phyloP scores from a whole-genome alignment of 2,329 filamentous ascomycete genomes.

The Pseudogymnoascus destructans region DNA sequence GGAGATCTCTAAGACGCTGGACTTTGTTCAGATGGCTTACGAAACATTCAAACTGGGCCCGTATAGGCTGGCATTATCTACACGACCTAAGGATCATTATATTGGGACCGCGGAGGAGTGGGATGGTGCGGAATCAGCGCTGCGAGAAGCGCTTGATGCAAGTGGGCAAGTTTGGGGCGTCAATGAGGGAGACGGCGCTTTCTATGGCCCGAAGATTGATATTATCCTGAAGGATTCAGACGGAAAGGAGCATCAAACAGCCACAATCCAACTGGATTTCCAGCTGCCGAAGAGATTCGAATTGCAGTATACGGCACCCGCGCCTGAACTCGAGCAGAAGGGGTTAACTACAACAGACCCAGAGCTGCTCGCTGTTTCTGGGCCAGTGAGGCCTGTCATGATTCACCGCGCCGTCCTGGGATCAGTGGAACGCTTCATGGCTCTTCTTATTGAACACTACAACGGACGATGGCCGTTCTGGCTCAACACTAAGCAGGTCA shows the following conservation, averaged over 20 bases:
- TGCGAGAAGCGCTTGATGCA: slow-evolving; percentile 48
- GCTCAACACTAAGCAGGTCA: slow-evolving; percentile 68
- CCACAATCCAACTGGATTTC: slow-evolving; percentile 81
- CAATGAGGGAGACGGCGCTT: slow-evolving; percentile 74
- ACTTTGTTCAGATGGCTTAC: slow-evolving; percentile 64
- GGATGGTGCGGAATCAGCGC: slow-evolving; percentile 52
- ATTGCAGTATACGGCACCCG: slow-evolving; percentile 59
- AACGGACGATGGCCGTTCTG: slow-evolving; percentile 75
- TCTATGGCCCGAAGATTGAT: slow-evolving; percentile 88
- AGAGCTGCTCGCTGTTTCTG: slow-evolving; percentile 36
- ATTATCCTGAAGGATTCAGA: slow-evolving; percentile 68
- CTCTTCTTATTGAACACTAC: slow-evolving; percentile 72
- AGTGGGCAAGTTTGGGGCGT: slow-evolving; percentile 57
- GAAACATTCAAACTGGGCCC: slow-evolving; percentile 54
- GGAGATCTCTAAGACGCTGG: slow-evolving; percentile 61
- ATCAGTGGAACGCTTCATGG: slow-evolving; percentile 74
- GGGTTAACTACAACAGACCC: slow-evolving; percentile 38
- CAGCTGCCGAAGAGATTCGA: slow-evolving; percentile 75
- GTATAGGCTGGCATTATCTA: slow-evolving; percentile 67
- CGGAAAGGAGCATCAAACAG: slow-evolving; percentile 79
- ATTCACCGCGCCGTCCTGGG: slow-evolving; percentile 77
- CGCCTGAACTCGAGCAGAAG: slow-evolving; percentile 46
- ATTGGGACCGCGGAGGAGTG: slow-evolving; percentile 64
- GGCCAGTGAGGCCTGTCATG: slow-evolving; percentile 58
- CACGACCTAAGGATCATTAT: slow-evolving; percentile 60